A percentile compares a stretch with the other conserved stretches of the same genome.
Evolutionary conservation across 306 rosid species (phyloP).

Genomic region (Corylus avellana): DNA sequence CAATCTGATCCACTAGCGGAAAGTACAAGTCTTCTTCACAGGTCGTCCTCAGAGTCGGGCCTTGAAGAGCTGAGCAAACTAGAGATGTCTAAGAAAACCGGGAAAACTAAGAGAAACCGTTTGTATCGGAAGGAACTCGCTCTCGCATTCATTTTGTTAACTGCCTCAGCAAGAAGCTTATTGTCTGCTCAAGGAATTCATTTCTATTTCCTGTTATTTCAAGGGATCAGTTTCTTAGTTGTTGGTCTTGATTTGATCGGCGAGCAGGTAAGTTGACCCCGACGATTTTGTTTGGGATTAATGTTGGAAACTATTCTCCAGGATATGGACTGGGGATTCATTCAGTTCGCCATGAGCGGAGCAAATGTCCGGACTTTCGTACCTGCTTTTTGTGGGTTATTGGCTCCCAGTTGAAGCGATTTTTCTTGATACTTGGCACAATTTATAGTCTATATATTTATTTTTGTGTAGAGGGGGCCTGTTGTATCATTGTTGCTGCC

Average conservation of each 20-base stretch:
- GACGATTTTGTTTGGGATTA: slow-evolving; percentile 21
- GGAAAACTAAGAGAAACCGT: slow-evolving; percentile 70
- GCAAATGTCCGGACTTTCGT: slow-evolving; percentile 25
- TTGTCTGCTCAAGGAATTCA: slow-evolving; percentile 98
- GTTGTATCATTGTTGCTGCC: slow-evolving; percentile 45
- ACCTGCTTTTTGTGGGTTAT: slow-evolving; percentile 23
- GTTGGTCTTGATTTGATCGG: slow-evolving; percentile 98
- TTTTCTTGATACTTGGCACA: slow-evolving; percentile 37
- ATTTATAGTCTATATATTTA: slow-evolving; percentile 30
- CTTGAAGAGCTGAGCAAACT: slow-evolving; percentile 73
- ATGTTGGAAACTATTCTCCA: slow-evolving; percentile 29
- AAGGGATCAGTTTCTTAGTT: slow-evolving; percentile 88
- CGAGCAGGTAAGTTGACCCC: slow-evolving; percentile 81
- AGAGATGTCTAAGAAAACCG: slow-evolving; percentile 62
- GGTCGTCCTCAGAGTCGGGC: slow-evolving; percentile 92
- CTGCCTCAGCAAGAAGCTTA: slow-evolving; percentile 89
- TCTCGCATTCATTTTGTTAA: slow-evolving; percentile 79
- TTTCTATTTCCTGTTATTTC: slow-evolving; percentile 94
- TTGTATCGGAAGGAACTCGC: slow-evolving; percentile 91
- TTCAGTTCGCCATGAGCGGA: background rate
- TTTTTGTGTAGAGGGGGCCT: slow-evolving; percentile 35
- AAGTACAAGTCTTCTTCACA: slow-evolving; percentile 57
- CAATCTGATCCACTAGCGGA: slow-evolving; percentile 63
- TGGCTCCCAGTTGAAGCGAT: slow-evolving; percentile 44
- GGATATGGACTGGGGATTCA: slow-evolving; percentile 13